Conservation (phyloP, 371 early-diverging fungal genomes). For the Actinomortierella ambigua region DNA sequence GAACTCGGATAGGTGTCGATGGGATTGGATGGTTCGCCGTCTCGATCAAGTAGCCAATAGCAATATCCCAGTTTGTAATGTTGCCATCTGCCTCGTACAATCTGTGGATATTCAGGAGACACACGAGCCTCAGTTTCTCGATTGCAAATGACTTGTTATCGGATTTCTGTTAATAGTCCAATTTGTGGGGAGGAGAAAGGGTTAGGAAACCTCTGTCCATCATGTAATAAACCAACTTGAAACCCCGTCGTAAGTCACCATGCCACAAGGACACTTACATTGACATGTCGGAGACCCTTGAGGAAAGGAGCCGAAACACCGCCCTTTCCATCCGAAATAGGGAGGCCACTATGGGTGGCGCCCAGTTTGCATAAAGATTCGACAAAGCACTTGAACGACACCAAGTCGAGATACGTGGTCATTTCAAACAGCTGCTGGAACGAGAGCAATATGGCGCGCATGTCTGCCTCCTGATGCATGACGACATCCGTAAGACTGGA, state of each 20-base stretch:
- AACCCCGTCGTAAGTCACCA: background rate
- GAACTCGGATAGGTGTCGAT: slow-evolving; percentile 66
- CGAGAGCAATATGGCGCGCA: slow-evolving; percentile 55
- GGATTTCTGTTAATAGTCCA: slow-evolving; percentile 50
- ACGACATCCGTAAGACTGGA: slow-evolving; percentile 19
- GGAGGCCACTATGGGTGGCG: slow-evolving; percentile 60
- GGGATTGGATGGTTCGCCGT: slow-evolving; percentile 75
- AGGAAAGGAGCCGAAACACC: slow-evolving; percentile 29
- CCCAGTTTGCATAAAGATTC: slow-evolving; percentile 73
- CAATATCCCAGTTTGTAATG: slow-evolving; percentile 68
- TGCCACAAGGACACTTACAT: slow-evolving; percentile 28
- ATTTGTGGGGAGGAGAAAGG: background rate
- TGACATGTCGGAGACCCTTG: slow-evolving; percentile 37
- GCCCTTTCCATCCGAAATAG: slow-evolving; percentile 48
- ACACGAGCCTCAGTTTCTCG: slow-evolving; percentile 78
- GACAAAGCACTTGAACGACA: slow-evolving; percentile 70
- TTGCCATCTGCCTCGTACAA: slow-evolving; percentile 60
- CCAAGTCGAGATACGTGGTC: slow-evolving; percentile 64
- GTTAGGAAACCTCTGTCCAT: no score
- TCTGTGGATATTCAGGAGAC: slow-evolving; percentile 70
- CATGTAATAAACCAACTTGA: no score
- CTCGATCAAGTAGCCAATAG: slow-evolving; percentile 79
- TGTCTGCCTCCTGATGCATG: slow-evolving; percentile 54
- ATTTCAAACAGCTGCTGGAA: slow-evolving; percentile 79
- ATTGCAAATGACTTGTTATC: slow-evolving; percentile 86